Evolutionary conservation across 495 filamentous ascomycete genomes (phyloP), one percentile per base, ranked within the genome.

Genomic region (Daldinia bambusicola): DNA sequence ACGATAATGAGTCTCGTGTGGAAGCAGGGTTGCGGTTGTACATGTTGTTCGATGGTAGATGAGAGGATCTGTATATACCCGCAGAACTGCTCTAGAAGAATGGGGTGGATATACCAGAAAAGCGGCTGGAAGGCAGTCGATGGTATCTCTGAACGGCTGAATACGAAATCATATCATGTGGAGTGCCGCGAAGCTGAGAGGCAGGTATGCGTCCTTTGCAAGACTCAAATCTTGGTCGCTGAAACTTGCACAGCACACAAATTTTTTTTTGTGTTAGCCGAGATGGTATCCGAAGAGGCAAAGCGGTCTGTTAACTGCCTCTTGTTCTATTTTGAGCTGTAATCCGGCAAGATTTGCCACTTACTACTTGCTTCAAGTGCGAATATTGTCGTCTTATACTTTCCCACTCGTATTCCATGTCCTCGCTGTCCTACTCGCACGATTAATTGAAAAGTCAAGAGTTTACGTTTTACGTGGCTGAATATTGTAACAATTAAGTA

Each of bases 1-100:
- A 77, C 75, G 75, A 77, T 77, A 77, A 77, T 74, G 38, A 67
- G 70, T 77, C 75, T 75, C 70, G 62, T 74, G 74, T 77, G 75
- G 55, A 38, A 64, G 40, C 50, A 61, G 55, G 64, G 61, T 64
- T 56, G 50, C 53, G 38, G 64, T 30, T 65, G 64, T 68, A 48
- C 70, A 26, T 53, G 60, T 51, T 67, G 34, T 61, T 61, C 70
- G 53, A 61, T 61, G 40, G 51, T 41, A 57, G 40, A 61, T 60
- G 38, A 52, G 41, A 43, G 57, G 56, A 62, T 37, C 55, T 68
- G 70, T 55, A 65, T 34, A 61, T 32, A 57, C 50, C 69, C 65
- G 65, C 65, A 55, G 65, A 65, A 72, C 43, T 60, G n/a, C 55
- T 72, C 65, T 72, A 61, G 70, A 72, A 72, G 55, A 52, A 62